These are phyloP conservation scores for Gyromitra esculenta DNA, from an alignment of 2,329 filamentous ascomycete genomes.

Conservation along the genomic window DNA sequence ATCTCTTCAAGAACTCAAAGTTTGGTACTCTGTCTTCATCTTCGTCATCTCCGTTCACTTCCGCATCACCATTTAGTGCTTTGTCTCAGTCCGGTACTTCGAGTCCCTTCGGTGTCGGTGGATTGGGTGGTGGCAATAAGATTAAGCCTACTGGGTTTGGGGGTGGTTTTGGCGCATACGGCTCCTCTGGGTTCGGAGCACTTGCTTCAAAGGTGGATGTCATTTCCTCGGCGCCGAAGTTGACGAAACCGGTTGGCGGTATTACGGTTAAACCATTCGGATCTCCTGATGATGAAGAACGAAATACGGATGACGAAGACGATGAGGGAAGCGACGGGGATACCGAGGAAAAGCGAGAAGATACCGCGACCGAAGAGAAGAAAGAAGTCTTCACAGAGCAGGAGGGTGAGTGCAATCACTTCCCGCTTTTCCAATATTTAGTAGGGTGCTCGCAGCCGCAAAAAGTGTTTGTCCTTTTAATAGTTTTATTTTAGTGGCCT, in stretches of 20 bases:
- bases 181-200: conserved; percentile 50
- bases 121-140: conserved; percentile 38
- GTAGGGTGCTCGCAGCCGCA: not conserved
- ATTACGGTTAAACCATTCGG: conserved; percentile 52
- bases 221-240: conserved; percentile 51
- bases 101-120: conserved; percentile 49
- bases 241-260: conserved; percentile 34
- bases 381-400: conserved; percentile 51
- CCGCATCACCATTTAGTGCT: conserved; percentile 51
- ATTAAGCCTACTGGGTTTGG: conserved; percentile 40
- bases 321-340: conserved; percentile 48
- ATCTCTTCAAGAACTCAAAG: conserved; percentile 53
- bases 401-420: conserved; percentile 46
- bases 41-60: conserved; percentile 51
- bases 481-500: conserved; percentile 13
- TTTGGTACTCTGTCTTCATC: conserved; percentile 51
- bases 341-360: conserved; percentile 42
- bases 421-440: not conserved
- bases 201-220: conserved; percentile 50
- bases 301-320: conserved; percentile 51
- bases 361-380: conserved; percentile 39
- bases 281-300: conserved; percentile 52
- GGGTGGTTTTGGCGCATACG: conserved; percentile 46
- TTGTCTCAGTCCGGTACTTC: conserved; percentile 42
- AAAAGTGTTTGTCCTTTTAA: conserved; percentile 16